Percentiles rank a stretch among this genome's conserved stretches.
phyloP scores from a whole-genome alignment of 768 basidiomycete genomes.

The Sarcodon aspratus region DNA sequence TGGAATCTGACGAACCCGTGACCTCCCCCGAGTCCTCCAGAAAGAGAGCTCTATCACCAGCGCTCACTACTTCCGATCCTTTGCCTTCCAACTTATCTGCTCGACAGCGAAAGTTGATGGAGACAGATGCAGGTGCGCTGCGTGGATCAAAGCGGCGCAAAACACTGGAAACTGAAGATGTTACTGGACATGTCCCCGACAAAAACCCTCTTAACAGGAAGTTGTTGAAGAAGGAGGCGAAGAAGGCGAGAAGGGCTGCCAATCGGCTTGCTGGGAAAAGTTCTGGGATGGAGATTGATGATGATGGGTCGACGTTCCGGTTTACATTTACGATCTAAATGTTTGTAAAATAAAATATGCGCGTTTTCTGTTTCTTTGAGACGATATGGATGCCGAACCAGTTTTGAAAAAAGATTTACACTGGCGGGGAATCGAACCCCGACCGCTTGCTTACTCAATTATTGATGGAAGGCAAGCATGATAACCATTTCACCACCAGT shows the following conservation, averaged over 20 bases:
- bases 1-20: neutral
- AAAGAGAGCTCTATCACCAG: neutral
- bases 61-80: neutral
- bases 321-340: neutral
- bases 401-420: slow-evolving; percentile 9
- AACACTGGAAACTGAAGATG: neutral
- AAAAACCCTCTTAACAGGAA: slow-evolving; percentile 49
- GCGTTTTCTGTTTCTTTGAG: neutral
- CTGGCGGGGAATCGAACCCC: slow-evolving; percentile 24
- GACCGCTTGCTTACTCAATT: slow-evolving; percentile 23
- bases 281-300: neutral
- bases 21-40: neutral
- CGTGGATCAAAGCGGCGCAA: neutral
- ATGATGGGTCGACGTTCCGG: neutral
- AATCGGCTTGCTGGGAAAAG: slow-evolving; percentile 11
- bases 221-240: slow-evolving; percentile 52
- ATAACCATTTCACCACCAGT: slow-evolving; percentile 85
- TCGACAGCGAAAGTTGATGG: neutral
- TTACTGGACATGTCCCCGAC: neutral
- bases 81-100: neutral
- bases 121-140: neutral
- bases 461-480: slow-evolving; percentile 77
- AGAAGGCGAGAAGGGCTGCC: slow-evolving; percentile 45
- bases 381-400: slow-evolving; percentile 1
- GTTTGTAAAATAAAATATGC: neutral